phyloP scores from a whole-genome alignment of 2,329 filamentous ascomycete genomes.

The Xenosphaeropsis pyriputrescens region DNA sequence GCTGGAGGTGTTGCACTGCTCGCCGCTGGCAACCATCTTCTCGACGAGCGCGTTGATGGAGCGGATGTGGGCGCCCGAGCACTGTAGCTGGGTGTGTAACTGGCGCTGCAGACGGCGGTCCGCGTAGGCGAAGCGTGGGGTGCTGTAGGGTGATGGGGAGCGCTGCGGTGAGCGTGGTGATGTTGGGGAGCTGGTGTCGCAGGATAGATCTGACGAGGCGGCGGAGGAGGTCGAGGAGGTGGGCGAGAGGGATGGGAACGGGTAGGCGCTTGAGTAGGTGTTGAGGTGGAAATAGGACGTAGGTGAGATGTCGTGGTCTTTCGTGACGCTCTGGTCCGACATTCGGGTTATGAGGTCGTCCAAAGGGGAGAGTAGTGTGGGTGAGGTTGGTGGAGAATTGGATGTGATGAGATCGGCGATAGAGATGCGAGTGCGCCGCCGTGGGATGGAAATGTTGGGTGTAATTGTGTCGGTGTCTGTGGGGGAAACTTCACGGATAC shows the following conservation, averaged over 20 bases:
- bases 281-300: not conserved
- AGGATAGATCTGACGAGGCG: conserved; percentile 1
- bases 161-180: not conserved
- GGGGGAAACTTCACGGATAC: conserved; percentile 6
- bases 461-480: conserved; percentile 10
- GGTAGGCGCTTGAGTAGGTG: conserved; percentile 1
- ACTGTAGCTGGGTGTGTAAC: conserved; percentile 11
- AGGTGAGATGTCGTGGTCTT: not conserved
- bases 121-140: conserved; percentile 1
- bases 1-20: conserved; percentile 9
- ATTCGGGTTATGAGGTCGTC: not conserved
- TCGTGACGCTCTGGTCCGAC: not conserved
- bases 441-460: no score
- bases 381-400: not conserved
- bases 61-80: conserved; percentile 6
- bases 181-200: not conserved
- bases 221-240: conserved; percentile 3
- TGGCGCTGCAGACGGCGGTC: conserved; percentile 11
- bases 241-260: conserved; percentile 4
- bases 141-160: not conserved
- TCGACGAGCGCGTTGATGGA: conserved; percentile 11
- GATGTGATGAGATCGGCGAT: not conserved
- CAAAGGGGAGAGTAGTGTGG: not conserved
- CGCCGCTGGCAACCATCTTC: conserved; percentile 9
- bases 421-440: no score